Conservation (phyloP, 129 eudicot species). For the Gnaphalium uliginosum region DNA sequence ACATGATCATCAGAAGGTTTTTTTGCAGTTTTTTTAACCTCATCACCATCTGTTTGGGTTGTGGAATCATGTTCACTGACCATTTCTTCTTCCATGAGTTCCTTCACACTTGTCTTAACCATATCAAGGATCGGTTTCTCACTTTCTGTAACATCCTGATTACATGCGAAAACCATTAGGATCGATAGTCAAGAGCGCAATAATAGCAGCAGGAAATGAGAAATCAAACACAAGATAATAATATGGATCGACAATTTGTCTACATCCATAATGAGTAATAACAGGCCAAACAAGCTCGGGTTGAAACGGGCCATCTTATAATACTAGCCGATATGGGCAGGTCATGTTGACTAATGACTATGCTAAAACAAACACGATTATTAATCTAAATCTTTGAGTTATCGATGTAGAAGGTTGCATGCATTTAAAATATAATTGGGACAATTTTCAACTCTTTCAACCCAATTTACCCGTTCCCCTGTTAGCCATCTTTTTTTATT, state of each 20-base stretch:
- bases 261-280: not conserved
- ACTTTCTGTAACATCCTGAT: constrained; percentile 46
- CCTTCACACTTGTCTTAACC: constrained; percentile 71
- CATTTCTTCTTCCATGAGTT: constrained; percentile 96
- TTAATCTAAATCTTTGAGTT: not conserved
- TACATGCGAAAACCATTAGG: constrained; percentile 11
- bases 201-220: not conserved
- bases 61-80: constrained; percentile 49
- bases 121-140: constrained; percentile 32
- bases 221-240: not conserved
- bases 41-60: constrained; percentile 22
- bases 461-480: not conserved
- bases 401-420: not conserved
- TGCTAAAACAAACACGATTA: not conserved
- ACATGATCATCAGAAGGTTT: constrained; percentile 47
- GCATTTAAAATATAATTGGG: not conserved
- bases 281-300: not conserved
- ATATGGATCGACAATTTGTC: not conserved
- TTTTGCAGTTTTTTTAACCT: constrained; percentile 22
- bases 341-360: not conserved
- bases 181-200: not conserved
- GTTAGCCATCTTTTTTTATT: not conserved
- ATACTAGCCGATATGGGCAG: constrained; percentile 1
- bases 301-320: constrained; percentile 4
- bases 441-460: not conserved